Base-by-base conservation (phyloP, 2,329 filamentous ascomycete species). In the Cylindrodendrum hubeiense region DNA sequence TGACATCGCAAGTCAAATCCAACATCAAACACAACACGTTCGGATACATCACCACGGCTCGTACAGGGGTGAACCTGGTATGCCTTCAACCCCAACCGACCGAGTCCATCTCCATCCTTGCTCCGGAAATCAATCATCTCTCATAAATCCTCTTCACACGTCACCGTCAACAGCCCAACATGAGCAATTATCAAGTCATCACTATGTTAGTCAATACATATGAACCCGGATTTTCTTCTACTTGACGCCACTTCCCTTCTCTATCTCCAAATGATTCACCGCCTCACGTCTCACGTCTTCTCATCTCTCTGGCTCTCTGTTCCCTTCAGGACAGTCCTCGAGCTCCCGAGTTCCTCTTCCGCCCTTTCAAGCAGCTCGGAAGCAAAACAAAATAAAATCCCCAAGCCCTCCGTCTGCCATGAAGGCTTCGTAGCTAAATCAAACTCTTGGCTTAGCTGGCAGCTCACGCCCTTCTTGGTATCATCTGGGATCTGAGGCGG, bases 401-500 rank as follows among this genome's bases (percentile, higher is more conserved):
- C 65, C 58, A 65, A 66, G 63, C 58, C 60, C 60, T 53, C 63
- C 51, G 39, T 44, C 57, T 58, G 51, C 65, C 65, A 24, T 43
- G 39, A 57, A 43, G 51, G 50, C 41, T 46, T 67, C 34, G 51
- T 62, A 60, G 44, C 60, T 67, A 47, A 39, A 64, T 50, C 43
- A 26, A 43, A 54, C 63, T 64, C 22, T 58, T 49, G 65, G 59
- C 37, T 43, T 37, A 63, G 62, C 57, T 68, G 66, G 55, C 64
- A 59, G 50, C 63, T 50, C 55, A 46, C 52, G 53, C 51, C 53
- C 63, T 66, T 55, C 51, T 64, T 72, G 71, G 71, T 74, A 74
- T 74, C 66, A 71, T 70, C 61, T 65, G 63, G 65, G 62, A 71
- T 63, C 67, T 70, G 63, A 66, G 64, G 62, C 47, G 50, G 67